Conservation (phyloP, 2,329 filamentous ascomycete species). For the Phaeosphaeria sp. region DNA sequence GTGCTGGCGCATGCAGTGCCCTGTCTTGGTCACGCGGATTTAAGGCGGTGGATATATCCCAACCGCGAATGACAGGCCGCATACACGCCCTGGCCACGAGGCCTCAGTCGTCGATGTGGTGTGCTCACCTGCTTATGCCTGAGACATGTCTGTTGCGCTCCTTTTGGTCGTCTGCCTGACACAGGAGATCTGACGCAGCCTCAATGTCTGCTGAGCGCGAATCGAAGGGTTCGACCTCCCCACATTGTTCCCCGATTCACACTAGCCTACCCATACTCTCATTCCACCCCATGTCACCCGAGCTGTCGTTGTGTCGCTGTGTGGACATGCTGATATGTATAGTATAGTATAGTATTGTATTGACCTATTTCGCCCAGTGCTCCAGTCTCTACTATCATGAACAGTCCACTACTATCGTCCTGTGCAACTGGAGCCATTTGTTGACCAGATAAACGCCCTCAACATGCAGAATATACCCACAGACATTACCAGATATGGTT, state of each 20-base stretch:
- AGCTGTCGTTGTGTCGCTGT: background rate
- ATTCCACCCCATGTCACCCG: background rate
- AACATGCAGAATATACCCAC: background rate
- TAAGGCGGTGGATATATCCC: constrained; percentile 30
- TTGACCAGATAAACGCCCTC: constrained; percentile 1
- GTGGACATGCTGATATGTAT: background rate
- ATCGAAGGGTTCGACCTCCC: background rate
- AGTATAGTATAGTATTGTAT: background rate
- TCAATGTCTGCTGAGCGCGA: background rate
- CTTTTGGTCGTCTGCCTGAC: constrained; percentile 12
- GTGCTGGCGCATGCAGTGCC: constrained; percentile 29
- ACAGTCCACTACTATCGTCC: background rate
- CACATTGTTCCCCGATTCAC: background rate
- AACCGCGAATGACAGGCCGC: constrained; percentile 35
- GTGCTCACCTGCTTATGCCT: constrained; percentile 33
- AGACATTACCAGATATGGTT: constrained; percentile 1
- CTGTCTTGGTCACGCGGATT: constrained; percentile 30
- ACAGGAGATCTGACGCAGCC: constrained; percentile 4
- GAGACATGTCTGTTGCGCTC: constrained; percentile 23
- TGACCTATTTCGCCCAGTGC: background rate
- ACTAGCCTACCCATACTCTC: background rate
- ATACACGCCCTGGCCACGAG: constrained; percentile 25
- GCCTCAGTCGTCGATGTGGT: constrained; percentile 27
- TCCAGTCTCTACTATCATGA: background rate
- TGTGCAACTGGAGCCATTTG: background rate